phyloP scores from a whole-genome alignment of 2,329 filamentous ascomycete species.

The Phyllachora maydis region DNA sequence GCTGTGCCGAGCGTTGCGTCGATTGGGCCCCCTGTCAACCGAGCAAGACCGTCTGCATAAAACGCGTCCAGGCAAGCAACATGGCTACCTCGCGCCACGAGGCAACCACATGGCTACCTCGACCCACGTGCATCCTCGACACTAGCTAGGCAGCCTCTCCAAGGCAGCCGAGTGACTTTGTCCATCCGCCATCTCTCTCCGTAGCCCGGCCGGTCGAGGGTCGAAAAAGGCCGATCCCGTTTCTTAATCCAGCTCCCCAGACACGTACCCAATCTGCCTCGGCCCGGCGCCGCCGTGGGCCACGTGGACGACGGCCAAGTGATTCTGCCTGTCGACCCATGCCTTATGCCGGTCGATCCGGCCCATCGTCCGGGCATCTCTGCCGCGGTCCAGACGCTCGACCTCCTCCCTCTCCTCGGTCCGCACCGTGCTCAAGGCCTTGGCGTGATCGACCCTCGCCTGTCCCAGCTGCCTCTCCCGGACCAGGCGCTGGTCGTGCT shows the following conservation, averaged over 20 bases:
- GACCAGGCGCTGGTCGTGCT: conserved; percentile 21
- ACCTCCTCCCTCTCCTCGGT: conserved; percentile 28
- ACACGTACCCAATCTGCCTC: conserved; percentile 34
- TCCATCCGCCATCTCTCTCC: too few species aligned
- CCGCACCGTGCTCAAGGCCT: conserved; percentile 24
- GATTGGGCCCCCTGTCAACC: too few species aligned
- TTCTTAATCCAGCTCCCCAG: conserved; percentile 25
- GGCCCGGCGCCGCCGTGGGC: conserved; percentile 13
- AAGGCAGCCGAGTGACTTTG: too few species aligned
- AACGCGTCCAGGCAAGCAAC: too few species aligned
- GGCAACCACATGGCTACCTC: too few species aligned
- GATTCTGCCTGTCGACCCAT: conserved; percentile 22
- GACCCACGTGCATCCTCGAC: too few species aligned
- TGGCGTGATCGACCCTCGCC: conserved; percentile 24
- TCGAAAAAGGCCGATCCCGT: too few species aligned
- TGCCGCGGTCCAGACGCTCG: conserved; percentile 22
- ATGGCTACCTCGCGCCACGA: too few species aligned
- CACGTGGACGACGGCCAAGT: conserved; percentile 14
- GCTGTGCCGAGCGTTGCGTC: too few species aligned
- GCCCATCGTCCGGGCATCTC: conserved; percentile 21
- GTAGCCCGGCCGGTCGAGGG: too few species aligned
- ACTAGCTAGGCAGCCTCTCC: too few species aligned
- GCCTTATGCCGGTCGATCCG: conserved; percentile 28
- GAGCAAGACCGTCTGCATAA: too few species aligned
- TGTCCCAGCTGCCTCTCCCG: conserved; percentile 25